phyloP scores from a whole-genome alignment of 768 basidiomycete genomes.

The Boletellus sp. region DNA sequence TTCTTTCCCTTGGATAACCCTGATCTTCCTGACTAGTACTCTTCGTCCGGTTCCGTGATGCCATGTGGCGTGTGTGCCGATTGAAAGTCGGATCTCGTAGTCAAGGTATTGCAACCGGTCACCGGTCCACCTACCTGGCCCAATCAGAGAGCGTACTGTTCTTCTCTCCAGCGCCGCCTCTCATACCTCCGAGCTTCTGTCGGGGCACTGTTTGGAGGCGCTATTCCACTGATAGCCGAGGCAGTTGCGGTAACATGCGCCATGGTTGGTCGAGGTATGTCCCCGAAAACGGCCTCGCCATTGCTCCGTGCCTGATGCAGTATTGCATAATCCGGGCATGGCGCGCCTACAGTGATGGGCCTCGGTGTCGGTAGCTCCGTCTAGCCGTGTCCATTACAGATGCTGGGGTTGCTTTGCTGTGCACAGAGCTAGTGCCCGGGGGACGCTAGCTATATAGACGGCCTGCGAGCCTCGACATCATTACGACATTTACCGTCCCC shows the following conservation, averaged over 20 bases:
- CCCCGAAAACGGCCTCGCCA: neutral
- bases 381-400: conserved; percentile 2
- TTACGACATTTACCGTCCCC: conserved; percentile 5
- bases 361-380: neutral
- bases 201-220: conserved; percentile 3
- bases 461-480: conserved; percentile 1
- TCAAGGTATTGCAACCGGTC: conserved; percentile 13
- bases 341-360: neutral
- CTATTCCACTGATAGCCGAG: neutral
- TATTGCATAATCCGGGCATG: neutral
- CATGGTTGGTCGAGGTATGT: neutral
- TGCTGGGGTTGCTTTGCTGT: conserved; percentile 12
- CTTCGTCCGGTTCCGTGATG: neutral
- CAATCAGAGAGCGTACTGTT: neutral
- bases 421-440: conserved; percentile 11
- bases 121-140: neutral
- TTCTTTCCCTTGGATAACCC: neutral
- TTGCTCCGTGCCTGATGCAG: neutral
- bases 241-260: neutral
- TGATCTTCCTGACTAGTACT: neutral
- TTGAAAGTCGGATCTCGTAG: conserved; percentile 12
- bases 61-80: neutral
- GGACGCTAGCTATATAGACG: conserved; percentile 18
- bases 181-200: neutral
- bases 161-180: conserved; percentile 11